Evolutionary conservation across 1,139 yeast genomes (phyloP), one percentile per base, ranked within the genome.

Genomic region (Suhomyces panamericanus): DNA sequence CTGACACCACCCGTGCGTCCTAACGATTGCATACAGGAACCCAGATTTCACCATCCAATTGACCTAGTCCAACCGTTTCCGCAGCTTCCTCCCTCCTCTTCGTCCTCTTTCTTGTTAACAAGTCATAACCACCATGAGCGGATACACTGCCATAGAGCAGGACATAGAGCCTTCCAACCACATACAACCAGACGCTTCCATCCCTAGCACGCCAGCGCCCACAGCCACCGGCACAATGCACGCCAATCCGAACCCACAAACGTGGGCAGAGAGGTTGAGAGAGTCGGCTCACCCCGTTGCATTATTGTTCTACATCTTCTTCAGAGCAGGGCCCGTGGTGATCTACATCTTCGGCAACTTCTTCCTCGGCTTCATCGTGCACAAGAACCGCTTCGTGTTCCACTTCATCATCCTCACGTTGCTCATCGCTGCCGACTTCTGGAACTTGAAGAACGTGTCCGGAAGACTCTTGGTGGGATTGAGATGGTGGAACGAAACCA

Each of bases 401-500:
- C 82, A 88, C 56, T 93, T 93, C 69, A 90, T 93, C 27, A 63
- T 83, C 10, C 82, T 89, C 37, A 81, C 90, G 6, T 69, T 93
- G 20, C 70, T 90, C 27, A 75, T 88, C 26, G 86, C 96, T 0
- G 89, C 89, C 1, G 99, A 93, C 63, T 93, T 93, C 60, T 93
- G 97, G 96, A 86, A 88, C 59, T 83, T 89, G 35, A 93, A 93
- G 60, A 93, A 93, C 63, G 87, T 93, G 13, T 75, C 95, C 13
- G 99, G 99, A 0, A 73, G 98, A 49, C 75, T 88, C 44, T 67
- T 93, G 46, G 98, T 93, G 6, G 98, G 97, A 0, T 74, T 93
- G 51, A 77, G 99, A 54, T 91, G 97, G 96, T 90, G 96, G 96
- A 89, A 88, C 62, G 91, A 86, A 59, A 74, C 76, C 33, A 78